Conservation (phyloP, 2,329 filamentous ascomycete genomes). For the Paracoccidioides brasiliensis region DNA sequence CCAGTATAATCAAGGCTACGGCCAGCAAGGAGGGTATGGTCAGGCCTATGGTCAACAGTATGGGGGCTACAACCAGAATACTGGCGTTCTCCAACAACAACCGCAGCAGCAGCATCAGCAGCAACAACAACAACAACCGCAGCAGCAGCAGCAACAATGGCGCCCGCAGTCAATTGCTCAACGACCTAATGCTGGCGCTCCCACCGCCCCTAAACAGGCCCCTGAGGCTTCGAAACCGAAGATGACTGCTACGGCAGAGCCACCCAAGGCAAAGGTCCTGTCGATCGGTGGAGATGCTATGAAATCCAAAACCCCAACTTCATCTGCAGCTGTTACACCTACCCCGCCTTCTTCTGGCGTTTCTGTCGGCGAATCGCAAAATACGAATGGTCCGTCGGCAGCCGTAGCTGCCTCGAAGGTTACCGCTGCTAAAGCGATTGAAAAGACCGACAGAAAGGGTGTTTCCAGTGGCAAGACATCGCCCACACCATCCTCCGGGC, state of each 20-base stretch:
- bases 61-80: constrained; percentile 30
- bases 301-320: constrained; percentile 64
- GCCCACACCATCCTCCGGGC: constrained; percentile 68
- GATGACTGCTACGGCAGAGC: constrained; percentile 19
- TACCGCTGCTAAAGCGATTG: constrained; percentile 76
- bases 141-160: constrained; percentile 34
- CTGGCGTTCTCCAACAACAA: constrained; percentile 25
- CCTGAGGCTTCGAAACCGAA: constrained; percentile 38
- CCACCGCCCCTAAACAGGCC: constrained; percentile 23
- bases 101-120: constrained; percentile 21
- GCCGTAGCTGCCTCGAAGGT: constrained; percentile 65
- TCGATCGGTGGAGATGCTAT: constrained; percentile 44
- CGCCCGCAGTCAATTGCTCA: constrained; percentile 12
- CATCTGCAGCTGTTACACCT: constrained; percentile 35
- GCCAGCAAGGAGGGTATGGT: constrained; percentile 36
- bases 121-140: constrained; percentile 35
- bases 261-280: constrained; percentile 47
- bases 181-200: constrained; percentile 4
- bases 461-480: constrained; percentile 58
- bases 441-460: constrained; percentile 67
- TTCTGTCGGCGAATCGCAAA: constrained; percentile 32
- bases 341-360: constrained; percentile 37
- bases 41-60: constrained; percentile 34
- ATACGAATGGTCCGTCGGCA: constrained; percentile 35
- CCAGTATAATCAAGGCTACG: constrained; percentile 35